Evolutionary conservation across 331 rosid species (phyloP).

Genomic region (Malus hybrid): DNA sequence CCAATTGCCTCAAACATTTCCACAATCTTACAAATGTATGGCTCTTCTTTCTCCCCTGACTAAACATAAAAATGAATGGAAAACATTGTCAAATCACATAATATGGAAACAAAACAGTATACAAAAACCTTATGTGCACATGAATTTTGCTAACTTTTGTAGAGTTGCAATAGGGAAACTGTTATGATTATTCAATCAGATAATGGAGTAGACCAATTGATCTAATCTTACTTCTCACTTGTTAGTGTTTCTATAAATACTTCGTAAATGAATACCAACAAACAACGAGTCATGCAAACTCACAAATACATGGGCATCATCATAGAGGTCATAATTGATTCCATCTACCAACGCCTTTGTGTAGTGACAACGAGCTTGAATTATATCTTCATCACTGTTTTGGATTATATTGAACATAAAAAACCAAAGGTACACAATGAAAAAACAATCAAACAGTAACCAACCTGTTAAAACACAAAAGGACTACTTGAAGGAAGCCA

Average conservation of each 20-base stretch:
- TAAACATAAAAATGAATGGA: constrained; percentile 1
- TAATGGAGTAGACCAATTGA: background rate
- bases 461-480: background rate
- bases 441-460: background rate
- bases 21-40: constrained; percentile 49
- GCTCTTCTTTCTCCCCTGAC: constrained; percentile 38
- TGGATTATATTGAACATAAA: background rate
- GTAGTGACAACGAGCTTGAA: constrained; percentile 43
- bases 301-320: constrained; percentile 70
- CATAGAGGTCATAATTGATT: constrained; percentile 29
- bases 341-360: constrained; percentile 47
- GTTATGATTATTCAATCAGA: too few species aligned
- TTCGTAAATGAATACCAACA: too few species aligned
- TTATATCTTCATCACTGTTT: constrained; percentile 14
- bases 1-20: constrained; percentile 62
- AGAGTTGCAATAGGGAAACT: background rate
- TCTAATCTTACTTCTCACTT: background rate
- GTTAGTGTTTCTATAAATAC: background rate
- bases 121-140: background rate
- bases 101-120: too few species aligned
- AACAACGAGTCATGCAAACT: constrained; percentile 2
- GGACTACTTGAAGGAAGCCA: background rate
- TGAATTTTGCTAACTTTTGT: background rate
- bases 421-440: background rate
- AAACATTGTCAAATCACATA: background rate